Evolutionary conservation across 208 protist species (phyloP), one percentile per base, ranked within the genome.

Genomic region (Wallacemonas sp.): DNA sequence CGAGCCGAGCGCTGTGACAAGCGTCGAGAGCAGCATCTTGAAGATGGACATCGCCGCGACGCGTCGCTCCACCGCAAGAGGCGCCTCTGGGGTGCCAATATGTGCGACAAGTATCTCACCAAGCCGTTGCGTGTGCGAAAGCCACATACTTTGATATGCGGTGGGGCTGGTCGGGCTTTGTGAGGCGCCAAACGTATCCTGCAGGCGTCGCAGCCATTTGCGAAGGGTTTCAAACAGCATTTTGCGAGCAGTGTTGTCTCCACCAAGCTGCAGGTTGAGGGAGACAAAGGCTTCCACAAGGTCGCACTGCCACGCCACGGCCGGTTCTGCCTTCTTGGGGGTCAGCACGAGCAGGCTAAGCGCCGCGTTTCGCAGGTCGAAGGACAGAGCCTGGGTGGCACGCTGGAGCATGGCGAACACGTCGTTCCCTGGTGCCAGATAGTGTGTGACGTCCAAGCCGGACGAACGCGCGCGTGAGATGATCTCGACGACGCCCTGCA

Each of bases 211-310:
- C 3, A 75, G 60, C 91, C 91, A 96, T 68, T 93, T 92, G 52
- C 78, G 81, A 37, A 84, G 57, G 39, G 72, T 66, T 59, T 89
- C 80, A 30, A 87, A 54, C 24, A 96, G 66, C 38, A 66, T 68
- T 22, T 86, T 84, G 44, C 83, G 77, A 5, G 86, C 85, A 3
- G 80, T 85, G 33, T 79, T 87, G 64, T 96, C 88, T 9, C 87
- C 87, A 39, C 87, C 91, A 19, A 81, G 81, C 45, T 93, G 79
- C 79, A 94, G 83, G 64, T 96, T 91, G 15, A 85, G 68, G 8
- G 78, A 68, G 10, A 93, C 37, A 52, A 85, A 96, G 59, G 76
- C 68, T 77, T 96, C 87, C 60, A 96, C 69, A 45, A 85, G 67
- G 17, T 32, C 41, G 63, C 85, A 80, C 73, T 96, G 85, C 85